A percentile compares a stretch with the other conserved stretches of the same genome.
Conservation (phyloP, 164 flowering plant genomes). For the Platanus orientalis region DNA sequence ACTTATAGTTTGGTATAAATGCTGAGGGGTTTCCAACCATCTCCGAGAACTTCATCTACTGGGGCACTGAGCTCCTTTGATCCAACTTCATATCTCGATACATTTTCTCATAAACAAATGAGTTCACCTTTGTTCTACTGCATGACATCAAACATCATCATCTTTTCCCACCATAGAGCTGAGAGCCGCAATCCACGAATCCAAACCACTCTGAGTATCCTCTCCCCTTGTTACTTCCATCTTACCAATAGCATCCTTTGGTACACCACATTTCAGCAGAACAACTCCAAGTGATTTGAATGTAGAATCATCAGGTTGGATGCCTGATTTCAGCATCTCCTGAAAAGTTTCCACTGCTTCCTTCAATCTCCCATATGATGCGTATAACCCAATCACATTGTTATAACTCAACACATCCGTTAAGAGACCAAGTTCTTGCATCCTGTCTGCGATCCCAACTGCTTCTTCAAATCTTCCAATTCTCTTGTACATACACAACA, state of each 20-base stretch:
- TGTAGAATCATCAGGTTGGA: constrained; percentile 78
- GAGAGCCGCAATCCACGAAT: constrained; percentile 56
- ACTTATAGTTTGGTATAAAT: too few species aligned
- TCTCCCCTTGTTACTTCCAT: constrained; percentile 51
- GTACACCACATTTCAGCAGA: constrained; percentile 57
- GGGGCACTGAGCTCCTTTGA: too few species aligned
- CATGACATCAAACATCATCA: constrained; percentile 16
- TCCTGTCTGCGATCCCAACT: constrained; percentile 47
- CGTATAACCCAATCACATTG: constrained; percentile 61
- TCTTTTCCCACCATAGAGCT: constrained; percentile 34
- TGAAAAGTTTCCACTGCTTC: constrained; percentile 62
- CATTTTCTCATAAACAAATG: neutral
- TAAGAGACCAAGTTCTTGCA: constrained; percentile 62
- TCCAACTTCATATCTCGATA: constrained; percentile 4
- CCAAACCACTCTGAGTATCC: constrained; percentile 46
- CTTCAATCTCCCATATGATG: constrained; percentile 56
- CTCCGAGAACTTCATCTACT: too few species aligned
- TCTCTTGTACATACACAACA: constrained; percentile 84
- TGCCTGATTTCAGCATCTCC: constrained; percentile 49
- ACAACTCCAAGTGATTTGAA: constrained; percentile 60
- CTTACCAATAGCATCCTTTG: constrained; percentile 55
- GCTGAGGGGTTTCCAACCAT: too few species aligned
- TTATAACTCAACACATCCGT: constrained; percentile 70
- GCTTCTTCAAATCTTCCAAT: constrained; percentile 61
- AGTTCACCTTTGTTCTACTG: neutral